These are phyloP conservation scores for Pterulicium gracile DNA, from an alignment of 1,284 basidiomycete genomes.

Conservation along the genomic window DNA sequence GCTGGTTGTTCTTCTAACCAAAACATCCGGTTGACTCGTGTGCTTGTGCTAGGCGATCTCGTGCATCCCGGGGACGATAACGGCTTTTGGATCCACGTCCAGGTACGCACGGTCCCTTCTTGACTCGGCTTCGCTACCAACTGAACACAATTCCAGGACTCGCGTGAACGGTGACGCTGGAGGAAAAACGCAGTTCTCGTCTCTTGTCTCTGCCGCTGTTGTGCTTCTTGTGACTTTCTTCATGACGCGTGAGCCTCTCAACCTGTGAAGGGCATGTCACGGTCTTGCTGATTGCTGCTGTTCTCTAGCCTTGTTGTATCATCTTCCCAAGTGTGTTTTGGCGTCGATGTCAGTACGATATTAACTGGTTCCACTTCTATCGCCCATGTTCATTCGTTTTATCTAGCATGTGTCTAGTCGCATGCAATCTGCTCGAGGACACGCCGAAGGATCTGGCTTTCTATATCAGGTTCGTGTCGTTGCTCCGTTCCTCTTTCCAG, in stretches of 20 bases:
- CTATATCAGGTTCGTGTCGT: slow-evolving; percentile 58
- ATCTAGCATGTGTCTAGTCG: slow-evolving; percentile 67
- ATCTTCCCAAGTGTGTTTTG: slow-evolving; percentile 74
- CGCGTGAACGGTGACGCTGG: slow-evolving; percentile 83
- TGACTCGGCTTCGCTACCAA: background rate
- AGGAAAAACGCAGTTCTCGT: slow-evolving; percentile 81
- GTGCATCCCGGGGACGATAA: slow-evolving; percentile 78
- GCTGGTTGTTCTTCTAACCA: background rate
- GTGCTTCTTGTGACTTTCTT: slow-evolving; percentile 82
- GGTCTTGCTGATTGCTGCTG: too few relatives aligned
- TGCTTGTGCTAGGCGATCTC: slow-evolving; percentile 23
- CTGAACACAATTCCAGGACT: slow-evolving; percentile 34
- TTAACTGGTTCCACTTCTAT: background rate
- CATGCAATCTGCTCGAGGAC: slow-evolving; percentile 77
- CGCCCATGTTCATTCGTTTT: slow-evolving; percentile 7
- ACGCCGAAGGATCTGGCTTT: slow-evolving; percentile 79
- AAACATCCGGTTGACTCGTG: background rate
- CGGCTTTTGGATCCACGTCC: slow-evolving; percentile 85
- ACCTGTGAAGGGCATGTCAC: too few relatives aligned
- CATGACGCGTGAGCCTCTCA: slow-evolving; percentile 12
- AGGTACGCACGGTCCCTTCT: slow-evolving; percentile 28
- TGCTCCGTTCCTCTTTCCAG: too few relatives aligned
- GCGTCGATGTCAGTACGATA: slow-evolving; percentile 53
- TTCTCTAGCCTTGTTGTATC: slow-evolving; percentile 48
- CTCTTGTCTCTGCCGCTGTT: slow-evolving; percentile 64